Conservation (phyloP, 805 yeast genomes). For the Priceomyces medius region DNA sequence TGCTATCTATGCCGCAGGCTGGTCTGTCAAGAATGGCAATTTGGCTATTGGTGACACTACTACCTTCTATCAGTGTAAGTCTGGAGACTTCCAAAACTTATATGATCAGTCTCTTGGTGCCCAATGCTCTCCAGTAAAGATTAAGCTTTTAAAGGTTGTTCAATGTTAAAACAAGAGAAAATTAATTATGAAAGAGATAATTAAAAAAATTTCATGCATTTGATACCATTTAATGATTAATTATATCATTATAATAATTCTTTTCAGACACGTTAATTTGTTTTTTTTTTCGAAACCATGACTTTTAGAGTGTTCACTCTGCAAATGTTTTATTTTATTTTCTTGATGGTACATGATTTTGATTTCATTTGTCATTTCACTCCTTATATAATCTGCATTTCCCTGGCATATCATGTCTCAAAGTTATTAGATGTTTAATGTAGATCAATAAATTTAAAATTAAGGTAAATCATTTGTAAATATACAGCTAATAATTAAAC, state of each 20-base stretch:
- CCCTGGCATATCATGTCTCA: background rate
- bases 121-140: conserved; percentile 34
- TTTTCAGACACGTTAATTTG: background rate
- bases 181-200: background rate
- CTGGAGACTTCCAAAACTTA: conserved; percentile 77
- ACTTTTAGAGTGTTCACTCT: no score
- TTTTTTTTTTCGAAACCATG: background rate
- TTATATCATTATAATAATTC: background rate
- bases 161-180: conserved; percentile 16
- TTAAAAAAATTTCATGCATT: conserved; percentile 1
- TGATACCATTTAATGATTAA: no score
- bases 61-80: conserved; percentile 69
- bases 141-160: conserved; percentile 15
- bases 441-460: no score
- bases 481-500: no score
- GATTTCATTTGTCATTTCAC: background rate
- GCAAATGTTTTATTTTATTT: background rate
- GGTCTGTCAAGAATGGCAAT: conserved; percentile 54
- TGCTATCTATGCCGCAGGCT: conserved; percentile 61
- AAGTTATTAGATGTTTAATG: background rate
- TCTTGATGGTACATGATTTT: background rate
- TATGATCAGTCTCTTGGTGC: conserved; percentile 58
- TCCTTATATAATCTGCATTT: background rate
- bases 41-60: conserved; percentile 63
- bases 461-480: no score